A percentile compares a stretch with the other conserved stretches of the same genome.
phyloP scores from a whole-genome alignment of 2,329 filamentous ascomycete genomes.

The Alternaria arborescens region DNA sequence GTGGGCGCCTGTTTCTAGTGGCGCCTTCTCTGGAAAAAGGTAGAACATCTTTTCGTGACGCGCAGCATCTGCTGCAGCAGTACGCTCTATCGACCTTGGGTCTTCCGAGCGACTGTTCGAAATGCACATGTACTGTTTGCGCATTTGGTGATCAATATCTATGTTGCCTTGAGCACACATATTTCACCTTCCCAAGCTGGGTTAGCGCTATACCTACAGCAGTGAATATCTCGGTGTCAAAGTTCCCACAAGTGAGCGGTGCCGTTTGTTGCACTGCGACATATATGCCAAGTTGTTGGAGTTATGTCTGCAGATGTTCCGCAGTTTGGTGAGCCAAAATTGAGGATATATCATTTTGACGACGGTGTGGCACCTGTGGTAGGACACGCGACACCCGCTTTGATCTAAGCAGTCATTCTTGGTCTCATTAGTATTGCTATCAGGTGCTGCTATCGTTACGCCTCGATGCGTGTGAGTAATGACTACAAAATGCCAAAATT shows the following conservation, averaged over 20 bases:
- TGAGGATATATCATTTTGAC: not conserved
- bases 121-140: not conserved
- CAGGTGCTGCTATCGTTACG: not conserved
- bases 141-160: not conserved
- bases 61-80: not conserved
- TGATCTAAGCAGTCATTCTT: not conserved
- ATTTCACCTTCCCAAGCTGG: not conserved
- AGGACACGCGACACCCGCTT: too few species aligned
- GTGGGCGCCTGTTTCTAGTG: slow-evolving; percentile 43
- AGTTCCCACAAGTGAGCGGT: not conserved
- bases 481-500: rapidly evolving
- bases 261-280: slow-evolving; percentile 6
- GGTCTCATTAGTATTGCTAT: rapidly evolving
- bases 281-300: not conserved
- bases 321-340: not conserved
- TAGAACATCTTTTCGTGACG: slow-evolving; percentile 60
- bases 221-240: slow-evolving; percentile 3
- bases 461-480: not conserved
- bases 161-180: not conserved
- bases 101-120: not conserved
- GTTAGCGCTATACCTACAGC: slow-evolving; percentile 1
- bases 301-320: not conserved
- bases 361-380: not conserved
- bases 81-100: not conserved
- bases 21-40: slow-evolving; percentile 55